Evolutionary conservation across 2,329 filamentous ascomycete genomes (phyloP), one percentile per base, ranked within the genome.

Genomic region (Leptographium wingfieldii): DNA sequence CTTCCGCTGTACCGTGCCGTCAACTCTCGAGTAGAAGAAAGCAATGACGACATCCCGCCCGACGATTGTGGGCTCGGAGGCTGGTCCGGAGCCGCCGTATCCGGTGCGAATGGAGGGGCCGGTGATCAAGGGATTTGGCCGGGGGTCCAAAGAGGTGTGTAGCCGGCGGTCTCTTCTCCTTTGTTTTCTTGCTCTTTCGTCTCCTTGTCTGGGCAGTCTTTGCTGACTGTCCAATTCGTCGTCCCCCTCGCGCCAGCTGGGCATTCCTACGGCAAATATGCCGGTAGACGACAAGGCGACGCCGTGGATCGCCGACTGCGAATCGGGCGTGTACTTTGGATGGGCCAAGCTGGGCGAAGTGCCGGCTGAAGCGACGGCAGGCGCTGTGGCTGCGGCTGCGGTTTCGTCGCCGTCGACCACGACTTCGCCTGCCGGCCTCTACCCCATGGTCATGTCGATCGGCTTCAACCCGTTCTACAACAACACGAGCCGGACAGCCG

Each of bases 381-480:
- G 6, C 5, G 38, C 38, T 7, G 10, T 14, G 4, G 38, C 38
- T 14, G 38, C 38, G 38, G 10, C 33, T 27, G 43, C 61, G 55
- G 62, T 61, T 10, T 57, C 60, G 33, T 63, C 63, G 29, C 29
- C 31, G 52, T 10, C 54, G 38, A 66, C 60, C 60, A 35, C 40
- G 33, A 57, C 51, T 16, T 29, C 59, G 58, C 58, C 55, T 55
- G 63, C 64, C 64, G 62, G 55, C 53, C 77, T 94, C 60, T 90
- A 86, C 72, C 90, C 90, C 1, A 94, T 95, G 81, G 91, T 95
- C 65, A 88, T 96, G 86, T 90, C 85, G 63, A 92, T 96, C 65
- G 94, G 94, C 53, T 97, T 92, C 81, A 99, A 97, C 73, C 94
- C 94, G 0, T 97, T 92, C 75, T 99, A 96, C 80, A 91, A 92